These are phyloP conservation scores for Venturia asperata DNA, from an alignment of 2,329 filamentous ascomycete genomes.

Conservation along the genomic window DNA sequence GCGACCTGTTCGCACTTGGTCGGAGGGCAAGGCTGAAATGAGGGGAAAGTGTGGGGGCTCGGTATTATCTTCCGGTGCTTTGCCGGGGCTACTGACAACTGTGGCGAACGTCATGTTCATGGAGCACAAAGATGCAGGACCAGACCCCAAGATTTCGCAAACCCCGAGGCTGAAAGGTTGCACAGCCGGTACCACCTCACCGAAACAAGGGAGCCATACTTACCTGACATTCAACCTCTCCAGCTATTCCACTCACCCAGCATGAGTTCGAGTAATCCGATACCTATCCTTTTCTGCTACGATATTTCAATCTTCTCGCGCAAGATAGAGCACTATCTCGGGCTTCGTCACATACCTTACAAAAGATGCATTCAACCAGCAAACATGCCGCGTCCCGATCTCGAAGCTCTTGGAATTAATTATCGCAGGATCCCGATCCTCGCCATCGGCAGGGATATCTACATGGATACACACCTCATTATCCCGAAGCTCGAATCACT, in stretches of 20 bases:
- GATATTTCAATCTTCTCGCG: not conserved
- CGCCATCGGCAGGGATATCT: conserved; percentile 20
- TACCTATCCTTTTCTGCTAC: conserved; percentile 14
- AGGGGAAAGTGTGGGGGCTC: not conserved
- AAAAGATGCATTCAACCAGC: not conserved
- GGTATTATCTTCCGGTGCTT: not conserved
- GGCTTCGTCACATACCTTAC: not conserved
- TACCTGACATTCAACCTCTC: too few species aligned
- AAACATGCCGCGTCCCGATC: conserved; percentile 27
- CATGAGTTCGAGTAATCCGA: not conserved
- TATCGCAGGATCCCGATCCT: conserved; percentile 19
- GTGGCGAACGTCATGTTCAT: not conserved
- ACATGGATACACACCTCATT: conserved; percentile 18
- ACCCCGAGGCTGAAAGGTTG: too few species aligned
- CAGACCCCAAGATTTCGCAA: too few species aligned
- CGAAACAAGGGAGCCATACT: too few species aligned
- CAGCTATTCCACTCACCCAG: too few species aligned
- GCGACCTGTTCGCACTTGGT: not conserved
- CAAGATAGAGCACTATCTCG: conserved; percentile 5
- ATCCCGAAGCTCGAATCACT: conserved; percentile 6
- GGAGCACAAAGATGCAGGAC: not conserved
- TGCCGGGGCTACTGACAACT: not conserved
- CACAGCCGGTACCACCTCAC: not conserved
- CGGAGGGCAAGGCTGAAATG: not conserved
- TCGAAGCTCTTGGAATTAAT: conserved; percentile 22